These are phyloP conservation scores for Lecanicillium sp. DNA, from an alignment of 2,329 filamentous ascomycete species.

Conservation along the genomic window DNA sequence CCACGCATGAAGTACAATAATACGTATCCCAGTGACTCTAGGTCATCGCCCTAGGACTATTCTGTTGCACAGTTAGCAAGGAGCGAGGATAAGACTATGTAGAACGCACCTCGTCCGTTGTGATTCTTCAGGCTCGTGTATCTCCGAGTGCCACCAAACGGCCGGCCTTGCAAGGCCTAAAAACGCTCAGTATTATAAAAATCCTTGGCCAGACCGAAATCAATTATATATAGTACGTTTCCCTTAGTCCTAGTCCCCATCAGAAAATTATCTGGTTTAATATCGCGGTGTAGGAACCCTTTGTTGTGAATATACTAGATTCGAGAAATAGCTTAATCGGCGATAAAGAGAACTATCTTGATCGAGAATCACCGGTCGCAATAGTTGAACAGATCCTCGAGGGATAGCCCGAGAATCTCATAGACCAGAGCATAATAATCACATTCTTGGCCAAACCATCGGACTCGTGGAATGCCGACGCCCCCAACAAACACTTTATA, in stretches of 20 bases:
- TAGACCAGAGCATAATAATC: too few relatives aligned
- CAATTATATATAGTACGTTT: slow-evolving; percentile 17
- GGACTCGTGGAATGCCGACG: too few relatives aligned
- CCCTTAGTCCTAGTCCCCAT: slow-evolving; percentile 19
- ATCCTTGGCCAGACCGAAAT: slow-evolving; percentile 18
- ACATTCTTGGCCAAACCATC: too few relatives aligned
- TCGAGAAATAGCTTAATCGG: too few relatives aligned
- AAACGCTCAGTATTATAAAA: slow-evolving; percentile 5
- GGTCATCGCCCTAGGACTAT: slow-evolving; percentile 67
- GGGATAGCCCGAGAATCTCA: too few relatives aligned
- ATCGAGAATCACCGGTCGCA: too few relatives aligned
- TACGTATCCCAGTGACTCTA: slow-evolving; percentile 69
- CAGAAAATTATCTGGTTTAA: slow-evolving; percentile 21
- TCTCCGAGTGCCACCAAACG: slow-evolving; percentile 15
- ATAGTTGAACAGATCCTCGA: too few relatives aligned
- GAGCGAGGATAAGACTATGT: not conserved
- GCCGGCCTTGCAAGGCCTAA: not conserved
- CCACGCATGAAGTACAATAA: slow-evolving; percentile 73
- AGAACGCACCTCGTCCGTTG: slow-evolving; percentile 16
- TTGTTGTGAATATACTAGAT: slow-evolving; percentile 17
- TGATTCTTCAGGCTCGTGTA: slow-evolving; percentile 21
- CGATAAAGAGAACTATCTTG: too few relatives aligned
- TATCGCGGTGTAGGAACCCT: slow-evolving; percentile 18
- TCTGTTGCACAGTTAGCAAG: slow-evolving; percentile 33
- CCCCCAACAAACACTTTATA: too few relatives aligned